phyloP scores from a whole-genome alignment of 2,329 filamentous ascomycete species.

The Ceratocystis colombiana region DNA sequence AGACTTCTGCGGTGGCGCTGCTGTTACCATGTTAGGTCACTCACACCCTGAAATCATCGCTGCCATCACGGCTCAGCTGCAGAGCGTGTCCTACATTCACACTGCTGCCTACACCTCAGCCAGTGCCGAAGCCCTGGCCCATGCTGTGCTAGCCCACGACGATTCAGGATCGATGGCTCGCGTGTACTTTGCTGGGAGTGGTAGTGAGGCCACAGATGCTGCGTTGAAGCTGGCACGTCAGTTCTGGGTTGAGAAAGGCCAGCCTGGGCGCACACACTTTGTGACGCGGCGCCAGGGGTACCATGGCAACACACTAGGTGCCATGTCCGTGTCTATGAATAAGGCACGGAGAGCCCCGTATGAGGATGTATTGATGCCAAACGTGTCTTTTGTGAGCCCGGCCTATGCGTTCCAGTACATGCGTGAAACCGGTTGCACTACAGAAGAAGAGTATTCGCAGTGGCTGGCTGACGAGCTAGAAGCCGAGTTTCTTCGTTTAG shows the following conservation, averaged over 20 bases:
- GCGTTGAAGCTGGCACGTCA: constrained; percentile 42
- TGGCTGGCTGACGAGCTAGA: constrained; percentile 40
- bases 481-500: constrained; percentile 38
- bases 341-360: constrained; percentile 30
- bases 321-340: constrained; percentile 35
- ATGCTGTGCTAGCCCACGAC: constrained; percentile 28
- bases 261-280: constrained; percentile 34
- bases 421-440: constrained; percentile 30
- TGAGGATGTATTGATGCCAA: constrained; percentile 29
- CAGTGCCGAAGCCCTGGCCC: constrained; percentile 31
- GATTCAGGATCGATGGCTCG: constrained; percentile 27
- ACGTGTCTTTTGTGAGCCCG: constrained; percentile 14
- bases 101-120: constrained; percentile 29
- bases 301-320: constrained; percentile 43
- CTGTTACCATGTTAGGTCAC: constrained; percentile 56
- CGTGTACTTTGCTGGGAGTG: constrained; percentile 25
- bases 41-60: constrained; percentile 45
- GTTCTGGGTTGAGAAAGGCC: constrained; percentile 36
- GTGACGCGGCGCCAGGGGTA: constrained; percentile 40
- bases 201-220: constrained; percentile 37
- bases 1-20: constrained; percentile 59
- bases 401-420: constrained; percentile 27
- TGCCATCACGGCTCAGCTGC: constrained; percentile 47
- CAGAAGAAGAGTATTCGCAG: constrained; percentile 34
- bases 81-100: constrained; percentile 32